Percentiles rank a stretch among this genome's conserved stretches.
Evolutionary conservation across 495 filamentous ascomycete genomes (phyloP).

Genomic region (Cercophora scortea): DNA sequence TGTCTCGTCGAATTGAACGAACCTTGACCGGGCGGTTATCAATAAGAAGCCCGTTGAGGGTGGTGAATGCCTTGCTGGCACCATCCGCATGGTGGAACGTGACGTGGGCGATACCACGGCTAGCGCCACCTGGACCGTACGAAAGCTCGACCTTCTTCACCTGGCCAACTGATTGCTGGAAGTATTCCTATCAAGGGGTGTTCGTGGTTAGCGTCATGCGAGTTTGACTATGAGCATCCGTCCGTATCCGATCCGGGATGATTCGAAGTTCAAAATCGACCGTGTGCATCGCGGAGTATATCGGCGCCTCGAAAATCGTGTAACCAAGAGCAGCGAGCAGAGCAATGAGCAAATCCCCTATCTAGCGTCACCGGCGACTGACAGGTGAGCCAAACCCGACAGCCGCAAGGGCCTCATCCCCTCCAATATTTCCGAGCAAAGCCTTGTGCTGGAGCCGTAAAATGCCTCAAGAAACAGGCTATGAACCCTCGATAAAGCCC

Average conservation of each 20-base stretch:
- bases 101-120: constrained; percentile 72
- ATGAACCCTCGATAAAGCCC: neutral
- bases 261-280: constrained; percentile 8
- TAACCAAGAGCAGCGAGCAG: constrained; percentile 23
- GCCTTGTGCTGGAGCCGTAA: neutral
- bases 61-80: constrained; percentile 70
- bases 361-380: constrained; percentile 18
- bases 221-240: constrained; percentile 8
- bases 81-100: constrained; percentile 67
- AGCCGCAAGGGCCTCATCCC: constrained; percentile 5
- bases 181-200: constrained; percentile 77
- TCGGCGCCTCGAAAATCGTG: neutral
- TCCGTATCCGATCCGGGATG: constrained; percentile 1
- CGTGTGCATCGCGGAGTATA: constrained; percentile 3
- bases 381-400: constrained; percentile 16
- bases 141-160: constrained; percentile 83
- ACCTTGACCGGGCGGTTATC: constrained; percentile 91
- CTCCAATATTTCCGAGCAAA: constrained; percentile 3
- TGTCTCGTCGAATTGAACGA: neutral
- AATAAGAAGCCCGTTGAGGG: constrained; percentile 80
- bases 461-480: neutral
- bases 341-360: constrained; percentile 22
- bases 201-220: constrained; percentile 28
- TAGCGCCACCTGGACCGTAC: constrained; percentile 85
- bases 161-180: constrained; percentile 76